Base-by-base conservation (phyloP, 2,329 filamentous ascomycete genomes). In the Calonectria hawksworthii region DNA sequence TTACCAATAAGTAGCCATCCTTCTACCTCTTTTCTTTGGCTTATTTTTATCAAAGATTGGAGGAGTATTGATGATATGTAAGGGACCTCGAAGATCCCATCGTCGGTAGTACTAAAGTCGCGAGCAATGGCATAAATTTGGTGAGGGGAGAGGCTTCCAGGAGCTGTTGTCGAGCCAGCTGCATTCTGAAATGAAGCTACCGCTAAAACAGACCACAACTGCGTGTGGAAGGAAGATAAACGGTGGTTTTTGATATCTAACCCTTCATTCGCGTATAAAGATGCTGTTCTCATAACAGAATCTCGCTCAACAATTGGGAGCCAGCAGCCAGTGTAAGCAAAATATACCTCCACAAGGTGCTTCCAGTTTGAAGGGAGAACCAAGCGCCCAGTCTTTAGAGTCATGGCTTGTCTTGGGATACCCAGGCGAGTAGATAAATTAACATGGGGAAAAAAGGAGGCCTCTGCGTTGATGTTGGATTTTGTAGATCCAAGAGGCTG, bases 261-360 rank as follows among this genome's bases (percentile, higher is more conserved):
- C 9, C 61, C 61, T 14, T 65, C 26, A 4, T 32, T 26, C 3
- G 11, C 6, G 21, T 65, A 65, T 34, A 38, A 18, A 10, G 18
- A 32, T 44, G 61, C 61, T 23, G n/a, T 65, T 50, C 41, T 50
- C 4, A 26, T 50, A 9, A 65, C 11, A 13, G 28, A 65, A 65
- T 65, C 61, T 23, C 61, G 61, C 14, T 65, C 61, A 50, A 65
- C 50, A 34, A 65, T 65, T 4, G 61, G 61, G 10, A 65, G 28
- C 61, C 61, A 65, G 26, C 61, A 50, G 38, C n/a, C 61, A 9
- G 61, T 65, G 10, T 65, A 65, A n/a, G 61, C 26, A 50, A 65
- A 65, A 23, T 65, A 65, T 2, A 65, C 61, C 5, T 50, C 41
- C 9, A 65, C 23, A 32, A 65, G 41, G 41, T 50, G 61, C 41